Conservation (phyloP, 108 stramenopile species). For the Ochromonas danica region DNA sequence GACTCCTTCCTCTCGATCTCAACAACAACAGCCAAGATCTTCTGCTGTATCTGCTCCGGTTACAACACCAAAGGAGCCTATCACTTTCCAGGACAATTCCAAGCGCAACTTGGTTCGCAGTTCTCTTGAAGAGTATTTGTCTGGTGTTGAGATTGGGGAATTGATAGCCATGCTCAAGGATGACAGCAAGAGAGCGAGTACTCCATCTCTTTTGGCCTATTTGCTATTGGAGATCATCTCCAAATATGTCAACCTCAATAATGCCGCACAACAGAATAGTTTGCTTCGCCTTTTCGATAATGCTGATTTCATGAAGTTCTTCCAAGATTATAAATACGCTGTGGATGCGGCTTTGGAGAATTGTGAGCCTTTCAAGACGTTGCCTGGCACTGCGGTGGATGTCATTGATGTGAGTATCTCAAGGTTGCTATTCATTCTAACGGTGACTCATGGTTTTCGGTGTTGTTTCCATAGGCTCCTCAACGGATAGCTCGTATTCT, state of each 20-base stretch:
- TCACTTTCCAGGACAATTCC: neutral
- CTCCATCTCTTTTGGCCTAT: too few species aligned
- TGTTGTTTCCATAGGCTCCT: neutral
- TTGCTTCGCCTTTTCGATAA: neutral
- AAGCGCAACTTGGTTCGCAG: neutral
- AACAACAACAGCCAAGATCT: neutral
- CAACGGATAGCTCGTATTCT: neutral
- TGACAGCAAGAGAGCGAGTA: too few species aligned
- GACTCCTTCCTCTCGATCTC: neutral
- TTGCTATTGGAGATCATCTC: neutral
- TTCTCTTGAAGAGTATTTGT: neutral
- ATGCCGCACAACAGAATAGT: neutral
- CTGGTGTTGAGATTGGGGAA: neutral
- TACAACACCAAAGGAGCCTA: neutral
- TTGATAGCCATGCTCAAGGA: neutral
- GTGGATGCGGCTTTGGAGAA: neutral
- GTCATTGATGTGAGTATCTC: neutral
- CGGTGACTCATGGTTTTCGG: neutral
- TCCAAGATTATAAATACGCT: neutral
- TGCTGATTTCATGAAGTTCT: neutral
- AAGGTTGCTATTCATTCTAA: neutral
- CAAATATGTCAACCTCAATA: neutral
- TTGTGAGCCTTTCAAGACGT: neutral
- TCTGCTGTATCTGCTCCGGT: neutral
- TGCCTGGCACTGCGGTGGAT: neutral